Evolutionary conservation across 164 flowering plant species (phyloP).

Genomic region (Amborella trichopoda): DNA sequence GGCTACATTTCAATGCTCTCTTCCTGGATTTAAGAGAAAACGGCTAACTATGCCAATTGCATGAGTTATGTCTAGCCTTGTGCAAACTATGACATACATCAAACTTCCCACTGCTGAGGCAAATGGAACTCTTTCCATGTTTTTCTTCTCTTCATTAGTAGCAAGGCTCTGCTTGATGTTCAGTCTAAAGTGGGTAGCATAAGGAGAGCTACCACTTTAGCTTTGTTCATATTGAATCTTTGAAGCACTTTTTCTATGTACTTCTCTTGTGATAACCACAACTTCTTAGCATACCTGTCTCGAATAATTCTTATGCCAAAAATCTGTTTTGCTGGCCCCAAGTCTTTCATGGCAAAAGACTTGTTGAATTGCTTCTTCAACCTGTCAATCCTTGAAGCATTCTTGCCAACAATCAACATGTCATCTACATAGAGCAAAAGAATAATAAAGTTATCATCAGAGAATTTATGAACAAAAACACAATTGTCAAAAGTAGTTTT

Average conservation of each 20-base stretch:
- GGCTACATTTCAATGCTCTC: slow-evolving; percentile 1
- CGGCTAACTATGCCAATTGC: not conserved
- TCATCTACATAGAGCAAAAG: slow-evolving; percentile 1
- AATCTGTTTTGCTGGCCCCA: not conserved
- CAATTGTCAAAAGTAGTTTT: not conserved
- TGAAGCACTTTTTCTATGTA: slow-evolving; percentile 3
- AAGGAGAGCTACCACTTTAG: slow-evolving; percentile 3
- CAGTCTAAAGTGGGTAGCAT: not conserved
- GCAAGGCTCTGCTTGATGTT: not conserved
- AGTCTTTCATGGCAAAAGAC: slow-evolving; percentile 3
- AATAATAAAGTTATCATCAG: not conserved
- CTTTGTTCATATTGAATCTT: not conserved
- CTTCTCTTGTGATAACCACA: slow-evolving; percentile 1
- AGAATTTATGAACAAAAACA: not conserved
- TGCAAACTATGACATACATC: slow-evolving; percentile 7
- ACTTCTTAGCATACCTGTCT: not conserved
- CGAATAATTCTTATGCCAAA: not conserved
- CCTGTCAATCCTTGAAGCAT: not conserved
- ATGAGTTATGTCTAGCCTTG: slow-evolving; percentile 4
- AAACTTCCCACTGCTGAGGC: slow-evolving; percentile 5
- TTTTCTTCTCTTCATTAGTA: not conserved
- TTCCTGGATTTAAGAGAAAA: slow-evolving; percentile 1
- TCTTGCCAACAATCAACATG: not conserved
- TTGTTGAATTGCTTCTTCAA: slow-evolving; percentile 1
- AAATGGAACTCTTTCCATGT: slow-evolving; percentile 1